Conservation (phyloP, 176 grass and related monocot species). For the Ananas comosus region DNA sequence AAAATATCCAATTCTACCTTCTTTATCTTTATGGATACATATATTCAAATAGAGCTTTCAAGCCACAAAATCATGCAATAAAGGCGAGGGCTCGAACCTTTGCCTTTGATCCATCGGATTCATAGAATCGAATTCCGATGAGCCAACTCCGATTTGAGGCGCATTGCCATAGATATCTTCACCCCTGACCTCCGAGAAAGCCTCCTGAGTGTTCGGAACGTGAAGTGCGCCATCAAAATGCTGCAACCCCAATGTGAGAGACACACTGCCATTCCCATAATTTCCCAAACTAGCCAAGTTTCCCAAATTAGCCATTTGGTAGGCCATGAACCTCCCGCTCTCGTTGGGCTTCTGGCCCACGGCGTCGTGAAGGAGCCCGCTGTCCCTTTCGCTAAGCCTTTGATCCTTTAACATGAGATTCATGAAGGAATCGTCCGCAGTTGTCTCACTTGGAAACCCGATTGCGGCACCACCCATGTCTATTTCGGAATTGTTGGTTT, state of each 20-base stretch:
- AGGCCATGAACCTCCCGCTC: conserved; percentile 42
- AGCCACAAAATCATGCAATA: conserved; percentile 95
- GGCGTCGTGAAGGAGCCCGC: conserved; percentile 42
- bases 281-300: conserved; percentile 42
- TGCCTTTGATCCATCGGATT: conserved; percentile 48
- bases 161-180: conserved; percentile 45
- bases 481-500: conserved; percentile 29
- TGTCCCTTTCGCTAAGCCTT: conserved; percentile 29
- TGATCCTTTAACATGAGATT: conserved; percentile 80
- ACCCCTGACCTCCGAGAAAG: conserved; percentile 30
- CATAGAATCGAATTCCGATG: conserved; percentile 32
- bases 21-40: conserved; percentile 1
- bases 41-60: conserved; percentile 28
- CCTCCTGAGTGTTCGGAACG: conserved; percentile 38
- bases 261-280: conserved; percentile 48
- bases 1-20: conserved; percentile 37
- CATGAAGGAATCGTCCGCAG: conserved; percentile 73
- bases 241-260: conserved; percentile 76
- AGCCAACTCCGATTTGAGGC: conserved; percentile 16
- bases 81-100: conserved; percentile 36
- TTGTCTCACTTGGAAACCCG: conserved; percentile 45
- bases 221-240: conserved; percentile 41
- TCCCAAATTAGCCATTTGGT: conserved; percentile 53
- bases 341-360: conserved; percentile 24
- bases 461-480: conserved; percentile 21